Conservation (phyloP, 1,139 yeast genomes). For the Scheffersomyces titani region DNA sequence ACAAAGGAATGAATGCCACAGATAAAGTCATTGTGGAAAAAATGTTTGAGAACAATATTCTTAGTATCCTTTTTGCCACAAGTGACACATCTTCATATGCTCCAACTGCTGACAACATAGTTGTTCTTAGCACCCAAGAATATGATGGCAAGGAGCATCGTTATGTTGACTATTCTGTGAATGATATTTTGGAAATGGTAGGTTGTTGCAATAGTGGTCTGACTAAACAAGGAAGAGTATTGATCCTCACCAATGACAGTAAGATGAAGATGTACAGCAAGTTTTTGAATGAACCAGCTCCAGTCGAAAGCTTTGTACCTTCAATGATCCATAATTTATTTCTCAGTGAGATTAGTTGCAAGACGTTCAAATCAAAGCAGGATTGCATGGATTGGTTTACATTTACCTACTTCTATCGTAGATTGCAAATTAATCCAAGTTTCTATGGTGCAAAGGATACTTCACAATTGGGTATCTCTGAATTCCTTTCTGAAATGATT, state of each 20-base stretch:
- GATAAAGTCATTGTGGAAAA: constrained; percentile 59
- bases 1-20: constrained; percentile 55
- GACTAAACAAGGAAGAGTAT: constrained; percentile 32
- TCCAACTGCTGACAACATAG: constrained; percentile 56
- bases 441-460: constrained; percentile 76
- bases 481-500: constrained; percentile 78
- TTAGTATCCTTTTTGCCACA: constrained; percentile 59
- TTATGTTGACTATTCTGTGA: constrained; percentile 66
- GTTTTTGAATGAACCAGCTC: constrained; percentile 74
- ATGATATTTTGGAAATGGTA: constrained; percentile 70
- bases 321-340: constrained; percentile 63
- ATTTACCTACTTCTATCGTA: constrained; percentile 76
- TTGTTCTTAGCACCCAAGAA: constrained; percentile 70
- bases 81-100: constrained; percentile 53
- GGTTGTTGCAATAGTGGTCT: constrained; percentile 52
- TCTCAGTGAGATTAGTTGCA: constrained; percentile 68
- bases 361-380: constrained; percentile 68
- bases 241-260: constrained; percentile 58
- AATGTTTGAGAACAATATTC: constrained; percentile 48
- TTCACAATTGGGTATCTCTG: constrained; percentile 70
- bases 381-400: constrained; percentile 93
- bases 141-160: constrained; percentile 77
- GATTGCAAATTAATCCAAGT: constrained; percentile 82
- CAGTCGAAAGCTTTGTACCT: constrained; percentile 77
- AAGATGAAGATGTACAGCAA: constrained; percentile 66